These are phyloP conservation scores for Lentinus polychrous DNA, from an alignment of 1,284 basidiomycete genomes.

Conservation along the genomic window DNA sequence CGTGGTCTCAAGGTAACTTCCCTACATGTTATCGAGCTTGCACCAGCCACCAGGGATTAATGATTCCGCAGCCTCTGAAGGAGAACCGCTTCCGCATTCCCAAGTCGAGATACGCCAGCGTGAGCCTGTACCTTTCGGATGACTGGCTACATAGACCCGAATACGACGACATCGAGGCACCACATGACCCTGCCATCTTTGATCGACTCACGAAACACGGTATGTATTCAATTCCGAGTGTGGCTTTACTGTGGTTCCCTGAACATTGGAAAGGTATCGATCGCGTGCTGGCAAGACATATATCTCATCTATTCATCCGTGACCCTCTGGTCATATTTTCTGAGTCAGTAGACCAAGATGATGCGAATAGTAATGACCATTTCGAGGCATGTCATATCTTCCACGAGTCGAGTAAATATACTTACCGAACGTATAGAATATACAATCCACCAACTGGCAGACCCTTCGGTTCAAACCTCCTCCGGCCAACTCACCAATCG, in stretches of 20 bases:
- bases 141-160: constrained; percentile 83
- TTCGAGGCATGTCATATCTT: constrained; percentile 65
- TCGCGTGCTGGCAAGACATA: constrained; percentile 81
- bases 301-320: constrained; percentile 95
- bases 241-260: background rate
- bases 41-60: background rate
- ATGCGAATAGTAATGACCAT: constrained; percentile 84
- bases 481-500: constrained; percentile 84
- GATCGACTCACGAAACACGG: constrained; percentile 68
- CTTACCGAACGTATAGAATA: constrained; percentile 51
- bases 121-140: constrained; percentile 89
- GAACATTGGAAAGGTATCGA: constrained; percentile 64
- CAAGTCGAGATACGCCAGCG: constrained; percentile 96
- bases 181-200: constrained; percentile 74
- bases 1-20: constrained; percentile 69
- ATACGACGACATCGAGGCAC: constrained; percentile 88
- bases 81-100: constrained; percentile 76
- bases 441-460: constrained; percentile 99
- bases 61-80: constrained; percentile 58
- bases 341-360: constrained; percentile 92
- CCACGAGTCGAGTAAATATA: constrained; percentile 4
- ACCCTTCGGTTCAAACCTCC: constrained; percentile 99
- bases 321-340: constrained; percentile 96
- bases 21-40: background rate
- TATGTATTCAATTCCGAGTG: constrained; percentile 27